Base-by-base conservation (phyloP, 768 basidiomycete species). In the Collybiopsis luxurians region DNA sequence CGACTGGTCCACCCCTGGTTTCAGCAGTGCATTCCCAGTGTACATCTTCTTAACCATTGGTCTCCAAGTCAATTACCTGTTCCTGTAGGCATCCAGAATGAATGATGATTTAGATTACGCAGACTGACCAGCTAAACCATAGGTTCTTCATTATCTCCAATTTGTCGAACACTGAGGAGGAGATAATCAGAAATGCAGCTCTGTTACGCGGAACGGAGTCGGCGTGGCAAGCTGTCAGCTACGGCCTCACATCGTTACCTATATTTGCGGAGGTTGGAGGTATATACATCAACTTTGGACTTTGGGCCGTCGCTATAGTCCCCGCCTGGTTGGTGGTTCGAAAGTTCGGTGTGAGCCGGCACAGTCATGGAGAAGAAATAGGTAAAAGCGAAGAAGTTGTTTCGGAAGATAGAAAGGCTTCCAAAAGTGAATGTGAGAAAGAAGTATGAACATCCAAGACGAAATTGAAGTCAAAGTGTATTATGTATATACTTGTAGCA, bases 31-130 rank as follows among this genome's bases (percentile, higher is more conserved):
- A 11, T 58, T 58, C n/a, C 40, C 24, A 15, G 10, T 58, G 15
- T 58, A 28, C 23, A 11, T 58, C 23, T 23, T 58, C 40, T 30
- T 44, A 7, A 46, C 26, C 27, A 39, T 46, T 10, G 55, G 55
- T 10, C 46, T 56, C 44, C 55, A 56, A 28, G n/a, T 47, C 17
- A 45, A 56, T 19, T 57, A 57, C 21, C 34, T 57, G 27, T 57
- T 57, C 31, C 31, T 13, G 13, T 34, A 13, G 31, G 31, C 31
- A 13, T 13, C 31, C 31, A 34, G 13, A 34, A 34, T n/a, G 13
- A 34, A 34, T 34, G 31, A 34, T 34, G 13, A 34, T 34, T 13
- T 34, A 34, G 13, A 34, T 13, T 34, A 6, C 13, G n/a, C n/a
- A n/a, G n/a, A n/a, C n/a, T n/a, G n/a, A n/a, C n/a, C n/a, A n/a